These are phyloP conservation scores for Syncephalastrum contaminatum DNA, from an alignment of 371 early-diverging fungal species.

Conservation along the genomic window DNA sequence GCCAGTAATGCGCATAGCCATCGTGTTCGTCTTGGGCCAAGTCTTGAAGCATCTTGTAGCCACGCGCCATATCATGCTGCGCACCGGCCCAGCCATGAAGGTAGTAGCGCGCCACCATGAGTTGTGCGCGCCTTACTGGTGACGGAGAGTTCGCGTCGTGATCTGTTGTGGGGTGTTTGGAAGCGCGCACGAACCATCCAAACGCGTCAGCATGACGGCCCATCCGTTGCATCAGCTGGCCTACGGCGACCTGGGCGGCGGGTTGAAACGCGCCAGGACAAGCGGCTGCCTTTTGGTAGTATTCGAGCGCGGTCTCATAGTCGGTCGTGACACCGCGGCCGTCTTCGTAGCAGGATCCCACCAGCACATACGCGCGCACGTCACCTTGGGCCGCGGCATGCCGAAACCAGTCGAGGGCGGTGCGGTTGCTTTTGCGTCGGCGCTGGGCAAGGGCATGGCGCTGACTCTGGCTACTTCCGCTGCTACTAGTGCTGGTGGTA, in stretches of 20 bases:
- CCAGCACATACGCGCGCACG: conserved; percentile 63
- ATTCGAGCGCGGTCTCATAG: conserved; percentile 45
- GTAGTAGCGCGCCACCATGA: conserved; percentile 40
- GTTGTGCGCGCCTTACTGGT: conserved; percentile 22
- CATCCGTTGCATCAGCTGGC: conserved; percentile 33
- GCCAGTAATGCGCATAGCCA: conserved; percentile 38
- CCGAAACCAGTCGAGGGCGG: conserved; percentile 66
- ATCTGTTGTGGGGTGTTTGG: conserved; percentile 10
- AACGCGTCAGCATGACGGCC: conserved; percentile 29
- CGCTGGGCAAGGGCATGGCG: conserved; percentile 3
- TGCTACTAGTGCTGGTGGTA: conserved; percentile 44
- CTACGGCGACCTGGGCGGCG: conserved; percentile 46
- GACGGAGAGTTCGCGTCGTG: conserved; percentile 4
- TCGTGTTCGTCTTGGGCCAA: conserved; percentile 18
- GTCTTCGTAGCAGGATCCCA: conserved; percentile 70
- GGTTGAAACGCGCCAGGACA: conserved; percentile 36
- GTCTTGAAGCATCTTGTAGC: conserved; percentile 26
- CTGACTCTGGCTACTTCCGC: conserved; percentile 7
- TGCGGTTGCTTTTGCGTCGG: conserved; percentile 40
- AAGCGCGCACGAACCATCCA: conserved; percentile 44
- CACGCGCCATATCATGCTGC: conserved; percentile 21
- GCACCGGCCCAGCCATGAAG: conserved; percentile 35
- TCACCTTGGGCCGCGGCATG: conserved; percentile 61
- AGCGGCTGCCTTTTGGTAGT: conserved; percentile 64
- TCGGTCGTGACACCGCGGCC: conserved; percentile 67